Evolutionary conservation across 257 asterid species (phyloP).

Genomic region (Penstemon davidsonii): DNA sequence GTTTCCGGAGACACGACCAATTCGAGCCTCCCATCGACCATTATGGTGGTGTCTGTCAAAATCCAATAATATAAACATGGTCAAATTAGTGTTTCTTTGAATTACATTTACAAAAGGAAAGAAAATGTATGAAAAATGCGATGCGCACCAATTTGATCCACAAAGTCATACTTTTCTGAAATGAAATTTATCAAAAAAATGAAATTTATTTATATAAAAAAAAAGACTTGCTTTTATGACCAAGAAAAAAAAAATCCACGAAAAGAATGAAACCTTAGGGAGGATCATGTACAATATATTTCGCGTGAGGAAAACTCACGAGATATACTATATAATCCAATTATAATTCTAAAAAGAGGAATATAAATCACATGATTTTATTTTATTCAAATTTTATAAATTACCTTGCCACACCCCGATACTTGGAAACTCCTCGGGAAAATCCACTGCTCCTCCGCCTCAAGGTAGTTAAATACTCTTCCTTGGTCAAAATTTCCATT

Average conservation of each 20-base stretch:
- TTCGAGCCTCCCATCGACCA: conserved; percentile 98
- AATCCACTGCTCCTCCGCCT: conserved; percentile 45
- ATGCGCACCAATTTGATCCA: neutral
- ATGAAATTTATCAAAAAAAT: neutral
- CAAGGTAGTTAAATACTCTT: conserved; percentile 52
- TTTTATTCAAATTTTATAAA: neutral
- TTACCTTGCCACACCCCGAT: conserved; percentile 19
- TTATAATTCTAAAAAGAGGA: neutral
- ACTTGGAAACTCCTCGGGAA: conserved; percentile 32
- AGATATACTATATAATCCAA: conserved; percentile 25
- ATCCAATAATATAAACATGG: conserved; percentile 3
- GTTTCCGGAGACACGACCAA: conserved; percentile 85
- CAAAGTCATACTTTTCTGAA: neutral
- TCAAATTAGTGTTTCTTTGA: neutral
- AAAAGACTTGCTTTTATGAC: neutral
- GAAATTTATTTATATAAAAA: neutral
- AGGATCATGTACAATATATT: neutral
- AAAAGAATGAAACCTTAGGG: neutral
- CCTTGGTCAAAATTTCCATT: conserved; percentile 44
- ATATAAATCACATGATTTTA: neutral
- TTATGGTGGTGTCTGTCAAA: conserved; percentile 62
- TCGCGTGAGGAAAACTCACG: conserved; percentile 3
- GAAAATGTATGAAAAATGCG: neutral
- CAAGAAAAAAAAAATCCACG: neutral
- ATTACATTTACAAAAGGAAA: neutral